Percentiles rank a stretch among this genome's conserved stretches.
Conservation (phyloP, 495 filamentous ascomycete species). For the Aspergillus bridgeri region DNA sequence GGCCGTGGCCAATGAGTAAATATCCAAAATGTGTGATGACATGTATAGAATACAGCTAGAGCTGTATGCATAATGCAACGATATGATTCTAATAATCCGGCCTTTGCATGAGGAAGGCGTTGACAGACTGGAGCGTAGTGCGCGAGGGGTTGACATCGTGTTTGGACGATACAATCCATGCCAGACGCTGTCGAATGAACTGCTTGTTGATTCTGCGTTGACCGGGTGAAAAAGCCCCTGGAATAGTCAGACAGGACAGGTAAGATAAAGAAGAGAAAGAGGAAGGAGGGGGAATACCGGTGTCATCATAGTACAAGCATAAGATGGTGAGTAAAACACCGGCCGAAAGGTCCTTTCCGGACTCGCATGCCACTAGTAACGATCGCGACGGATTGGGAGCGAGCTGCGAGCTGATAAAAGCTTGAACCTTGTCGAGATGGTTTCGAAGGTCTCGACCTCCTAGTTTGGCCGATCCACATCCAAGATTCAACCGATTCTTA, state of each 20-base stretch:
- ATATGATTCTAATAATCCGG: slow-evolving; percentile 31
- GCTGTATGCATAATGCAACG: not conserved
- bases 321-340: slow-evolving; percentile 59
- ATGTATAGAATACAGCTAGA: slow-evolving; percentile 4
- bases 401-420: slow-evolving; percentile 42
- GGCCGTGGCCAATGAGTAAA: slow-evolving; percentile 47
- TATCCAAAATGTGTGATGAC: not conserved
- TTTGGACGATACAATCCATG: slow-evolving; percentile 70
- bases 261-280: not conserved
- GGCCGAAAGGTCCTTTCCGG: slow-evolving; percentile 63
- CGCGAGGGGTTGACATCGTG: slow-evolving; percentile 77
- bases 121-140: slow-evolving; percentile 79
- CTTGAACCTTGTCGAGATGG: slow-evolving; percentile 52
- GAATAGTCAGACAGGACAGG: slow-evolving; percentile 33
- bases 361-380: slow-evolving; percentile 57
- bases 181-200: slow-evolving; percentile 70
- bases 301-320: slow-evolving; percentile 58
- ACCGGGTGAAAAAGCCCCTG: slow-evolving; percentile 15
- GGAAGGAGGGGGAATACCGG: slow-evolving; percentile 38
- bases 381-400: slow-evolving; percentile 26
- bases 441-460: slow-evolving; percentile 72
- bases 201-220: slow-evolving; percentile 58
- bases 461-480: slow-evolving; percentile 61
- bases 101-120: slow-evolving; percentile 74
- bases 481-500: slow-evolving; percentile 54